phyloP scores from a whole-genome alignment of 345 rosid genomes.

The Camelina hispida region DNA sequence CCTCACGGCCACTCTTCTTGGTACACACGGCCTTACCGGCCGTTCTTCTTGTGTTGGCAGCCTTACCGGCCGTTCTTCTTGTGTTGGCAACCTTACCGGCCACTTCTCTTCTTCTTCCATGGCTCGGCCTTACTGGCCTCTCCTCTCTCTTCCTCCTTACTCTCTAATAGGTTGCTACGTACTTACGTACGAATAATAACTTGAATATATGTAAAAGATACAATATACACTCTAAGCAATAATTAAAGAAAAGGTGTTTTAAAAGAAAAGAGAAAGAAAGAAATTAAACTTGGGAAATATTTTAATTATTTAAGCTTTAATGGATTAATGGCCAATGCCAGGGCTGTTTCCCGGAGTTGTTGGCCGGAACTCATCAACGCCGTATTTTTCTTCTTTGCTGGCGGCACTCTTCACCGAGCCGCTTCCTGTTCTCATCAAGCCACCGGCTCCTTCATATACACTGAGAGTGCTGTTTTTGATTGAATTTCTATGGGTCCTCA shows the following conservation, averaged over 20 bases:
- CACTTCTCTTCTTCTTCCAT: too few species aligned
- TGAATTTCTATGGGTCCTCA: slow-evolving; percentile 31
- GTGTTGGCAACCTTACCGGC: too few species aligned
- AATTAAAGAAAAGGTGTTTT: neutral
- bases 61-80: too few species aligned
- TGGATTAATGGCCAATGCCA: slow-evolving; percentile 39
- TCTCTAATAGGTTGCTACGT: neutral
- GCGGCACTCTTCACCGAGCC: slow-evolving; percentile 16
- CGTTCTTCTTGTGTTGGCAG: too few species aligned
- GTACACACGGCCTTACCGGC: too few species aligned
- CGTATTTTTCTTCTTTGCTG: slow-evolving; percentile 34
- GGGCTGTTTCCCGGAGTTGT: slow-evolving; percentile 47
- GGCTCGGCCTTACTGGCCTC: too few species aligned
- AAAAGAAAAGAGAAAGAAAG: neutral
- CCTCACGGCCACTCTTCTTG: too few species aligned
- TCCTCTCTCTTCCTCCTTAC: too few species aligned
- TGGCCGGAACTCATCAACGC: slow-evolving; percentile 53
- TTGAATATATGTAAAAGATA: slow-evolving; percentile 21
- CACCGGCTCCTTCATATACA: too few species aligned
- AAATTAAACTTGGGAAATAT: slow-evolving; percentile 7
- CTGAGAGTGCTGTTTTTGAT: slow-evolving; percentile 22
- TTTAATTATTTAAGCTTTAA: slow-evolving; percentile 15
- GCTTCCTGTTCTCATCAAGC: too few species aligned
- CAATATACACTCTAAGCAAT: slow-evolving; percentile 8
- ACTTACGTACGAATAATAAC: neutral